phyloP scores from a whole-genome alignment of 2,329 filamentous ascomycete species.

The Clonostachys rosea region DNA sequence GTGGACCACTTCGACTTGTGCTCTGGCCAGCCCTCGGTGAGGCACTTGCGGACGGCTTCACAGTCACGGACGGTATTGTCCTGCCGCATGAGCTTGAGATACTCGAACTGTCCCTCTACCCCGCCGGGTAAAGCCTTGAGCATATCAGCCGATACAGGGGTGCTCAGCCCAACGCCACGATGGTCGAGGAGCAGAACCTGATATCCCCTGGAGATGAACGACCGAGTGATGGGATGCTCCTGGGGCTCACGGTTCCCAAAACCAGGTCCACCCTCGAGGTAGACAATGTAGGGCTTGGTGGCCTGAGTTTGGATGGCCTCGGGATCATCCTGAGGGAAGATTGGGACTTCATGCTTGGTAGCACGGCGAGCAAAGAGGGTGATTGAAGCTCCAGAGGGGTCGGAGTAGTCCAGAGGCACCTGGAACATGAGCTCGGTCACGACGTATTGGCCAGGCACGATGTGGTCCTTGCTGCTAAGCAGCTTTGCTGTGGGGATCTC shows the following conservation, averaged over 20 bases:
- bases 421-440: conserved; percentile 83
- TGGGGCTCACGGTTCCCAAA: conserved; percentile 73
- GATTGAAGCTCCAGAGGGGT: conserved; percentile 56
- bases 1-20: conserved; percentile 77
- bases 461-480: conserved; percentile 34
- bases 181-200: conserved; percentile 87
- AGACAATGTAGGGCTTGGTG: conserved; percentile 59
- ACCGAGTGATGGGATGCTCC: conserved; percentile 64
- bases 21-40: conserved; percentile 65
- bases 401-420: conserved; percentile 74
- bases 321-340: conserved; percentile 32
- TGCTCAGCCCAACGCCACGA: conserved; percentile 81
- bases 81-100: conserved; percentile 80
- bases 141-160: conserved; percentile 70
- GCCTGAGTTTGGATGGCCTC: conserved; percentile 8
- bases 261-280: conserved; percentile 83
- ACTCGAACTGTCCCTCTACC: conserved; percentile 66
- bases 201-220: conserved; percentile 74
- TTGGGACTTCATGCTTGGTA: conserved; percentile 58
- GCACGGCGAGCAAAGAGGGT: conserved; percentile 76
- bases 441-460: conserved; percentile 59
- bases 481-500: conserved; percentile 28
- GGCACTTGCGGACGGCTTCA: conserved; percentile 73
- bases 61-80: conserved; percentile 88
- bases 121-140: conserved; percentile 51